A percentile compares a stretch with the other conserved stretches of the same genome.
phyloP scores from a whole-genome alignment of 148 eudicot species.

The Selenicereus undatus region DNA sequence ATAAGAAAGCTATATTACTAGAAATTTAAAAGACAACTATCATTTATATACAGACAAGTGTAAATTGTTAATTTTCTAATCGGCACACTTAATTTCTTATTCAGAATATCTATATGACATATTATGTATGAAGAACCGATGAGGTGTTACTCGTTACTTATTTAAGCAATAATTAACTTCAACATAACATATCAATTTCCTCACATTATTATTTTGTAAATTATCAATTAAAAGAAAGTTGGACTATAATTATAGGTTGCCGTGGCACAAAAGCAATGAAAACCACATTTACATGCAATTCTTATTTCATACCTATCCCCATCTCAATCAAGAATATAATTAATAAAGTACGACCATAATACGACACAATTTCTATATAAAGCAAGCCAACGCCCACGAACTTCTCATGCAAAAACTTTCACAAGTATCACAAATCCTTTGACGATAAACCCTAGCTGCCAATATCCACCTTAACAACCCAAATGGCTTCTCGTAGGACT shows the following conservation, averaged over 20 bases:
- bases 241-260: not conserved
- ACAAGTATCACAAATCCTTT: not conserved
- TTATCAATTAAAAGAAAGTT: not conserved
- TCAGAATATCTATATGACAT: not conserved
- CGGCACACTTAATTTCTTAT: not conserved
- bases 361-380: not conserved
- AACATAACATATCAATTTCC: not conserved
- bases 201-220: not conserved
- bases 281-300: conserved; percentile 3
- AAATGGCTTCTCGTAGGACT: conserved; percentile 9
- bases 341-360: not conserved
- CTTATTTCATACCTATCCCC: not conserved
- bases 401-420: not conserved
- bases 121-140: not conserved
- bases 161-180: no score
- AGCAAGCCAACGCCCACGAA: not conserved
- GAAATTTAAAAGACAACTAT: no score
- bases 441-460: not conserved
- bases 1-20: no score
- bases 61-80: no score
- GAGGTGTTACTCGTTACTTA: not conserved
- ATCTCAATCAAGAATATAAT: not conserved
- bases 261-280: not conserved
- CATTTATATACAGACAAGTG: no score
- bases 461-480: not conserved